phyloP scores from a whole-genome alignment of 2,329 filamentous ascomycete genomes.

The Periconia macrospinosa region DNA sequence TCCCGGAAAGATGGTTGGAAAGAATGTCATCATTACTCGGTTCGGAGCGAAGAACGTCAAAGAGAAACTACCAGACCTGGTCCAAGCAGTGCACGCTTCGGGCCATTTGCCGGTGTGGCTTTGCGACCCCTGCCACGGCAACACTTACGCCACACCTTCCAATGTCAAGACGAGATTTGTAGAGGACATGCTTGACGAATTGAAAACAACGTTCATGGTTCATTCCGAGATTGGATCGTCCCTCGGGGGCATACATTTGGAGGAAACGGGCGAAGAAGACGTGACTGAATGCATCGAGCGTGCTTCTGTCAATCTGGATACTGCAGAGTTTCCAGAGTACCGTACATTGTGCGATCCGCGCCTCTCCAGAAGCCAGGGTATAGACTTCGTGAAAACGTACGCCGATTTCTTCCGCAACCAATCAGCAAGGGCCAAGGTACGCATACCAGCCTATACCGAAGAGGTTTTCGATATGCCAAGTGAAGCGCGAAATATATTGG shows the following conservation, averaged over 20 bases:
- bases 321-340: neutral
- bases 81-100: constrained; percentile 5
- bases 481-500: neutral
- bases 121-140: constrained; percentile 14
- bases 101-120: constrained; percentile 8
- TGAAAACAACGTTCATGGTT: constrained; percentile 1
- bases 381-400: neutral
- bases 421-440: neutral
- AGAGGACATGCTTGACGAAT: constrained; percentile 6
- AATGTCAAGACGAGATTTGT: constrained; percentile 9
- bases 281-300: neutral
- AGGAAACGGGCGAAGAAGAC: neutral
- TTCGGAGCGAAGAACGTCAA: constrained; percentile 6
- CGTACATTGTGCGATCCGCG: neutral
- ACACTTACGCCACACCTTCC: constrained; percentile 7
- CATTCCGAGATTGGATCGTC: neutral
- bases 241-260: neutral
- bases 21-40: constrained; percentile 12
- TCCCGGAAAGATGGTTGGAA: neutral
- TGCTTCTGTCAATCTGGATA: neutral
- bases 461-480: neutral
- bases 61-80: constrained; percentile 5
- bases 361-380: neutral
- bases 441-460: neutral
- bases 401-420: neutral